Conservation (phyloP, 768 basidiomycete species). For the Lactifluus volemus region DNA sequence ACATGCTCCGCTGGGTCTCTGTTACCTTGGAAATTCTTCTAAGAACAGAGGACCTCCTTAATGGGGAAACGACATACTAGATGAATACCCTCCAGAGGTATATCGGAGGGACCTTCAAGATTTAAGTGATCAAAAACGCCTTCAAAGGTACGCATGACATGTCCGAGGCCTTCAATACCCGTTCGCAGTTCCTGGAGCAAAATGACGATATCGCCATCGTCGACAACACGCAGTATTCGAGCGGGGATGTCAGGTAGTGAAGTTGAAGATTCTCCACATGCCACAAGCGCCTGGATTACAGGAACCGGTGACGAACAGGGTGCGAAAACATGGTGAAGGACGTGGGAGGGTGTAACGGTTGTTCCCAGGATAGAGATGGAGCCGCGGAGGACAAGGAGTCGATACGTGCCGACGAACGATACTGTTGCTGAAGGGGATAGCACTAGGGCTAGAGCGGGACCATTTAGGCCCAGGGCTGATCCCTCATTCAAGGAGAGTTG, state of each 20-base stretch:
- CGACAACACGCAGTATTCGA: constrained; percentile 12
- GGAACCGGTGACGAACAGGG: constrained; percentile 77
- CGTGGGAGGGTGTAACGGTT: constrained; percentile 33
- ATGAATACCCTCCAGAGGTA: constrained; percentile 42
- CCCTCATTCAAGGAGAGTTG: constrained; percentile 34
- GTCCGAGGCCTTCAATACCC: constrained; percentile 58
- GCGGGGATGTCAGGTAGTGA: constrained; percentile 14
- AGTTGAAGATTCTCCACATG: constrained; percentile 14
- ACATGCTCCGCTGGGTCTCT: constrained; percentile 25
- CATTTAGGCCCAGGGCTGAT: constrained; percentile 24
- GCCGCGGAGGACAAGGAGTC: constrained; percentile 54
- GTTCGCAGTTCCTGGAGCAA: constrained; percentile 49
- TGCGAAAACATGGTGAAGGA: constrained; percentile 52
- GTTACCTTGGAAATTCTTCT: constrained; percentile 20
- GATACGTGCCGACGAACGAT: constrained; percentile 60
- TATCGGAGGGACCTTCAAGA: constrained; percentile 30
- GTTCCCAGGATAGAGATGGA: constrained; percentile 51
- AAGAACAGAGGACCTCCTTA: constrained; percentile 13
- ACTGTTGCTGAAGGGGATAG: constrained; percentile 44
- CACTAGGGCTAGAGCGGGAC: constrained; percentile 32
- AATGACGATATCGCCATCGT: constrained; percentile 33
- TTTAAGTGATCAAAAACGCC: constrained; percentile 50
- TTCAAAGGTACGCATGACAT: constrained; percentile 53
- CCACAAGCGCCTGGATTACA: constrained; percentile 28
- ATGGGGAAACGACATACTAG: constrained; percentile 32